A percentile compares a stretch with the other conserved stretches of the same genome.
Evolutionary conservation across 2,329 filamentous ascomycete species (phyloP).

Genomic region (Aspergillus thermomutatus): DNA sequence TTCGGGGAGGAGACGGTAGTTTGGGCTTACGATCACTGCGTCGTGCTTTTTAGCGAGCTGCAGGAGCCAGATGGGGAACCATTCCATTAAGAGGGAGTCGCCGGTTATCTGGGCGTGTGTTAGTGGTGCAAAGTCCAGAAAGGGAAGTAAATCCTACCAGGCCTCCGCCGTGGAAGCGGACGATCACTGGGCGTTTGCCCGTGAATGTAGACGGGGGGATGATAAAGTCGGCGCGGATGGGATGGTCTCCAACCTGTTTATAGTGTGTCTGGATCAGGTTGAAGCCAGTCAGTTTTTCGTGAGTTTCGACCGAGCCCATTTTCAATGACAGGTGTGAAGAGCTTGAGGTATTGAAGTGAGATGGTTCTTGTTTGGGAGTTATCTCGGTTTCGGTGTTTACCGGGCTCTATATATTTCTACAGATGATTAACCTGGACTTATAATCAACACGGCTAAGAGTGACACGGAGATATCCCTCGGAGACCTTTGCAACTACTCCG

Average conservation of each 20-base stretch:
- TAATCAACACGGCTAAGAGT: too few relatives aligned
- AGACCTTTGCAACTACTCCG: too few relatives aligned
- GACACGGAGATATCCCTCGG: too few relatives aligned
- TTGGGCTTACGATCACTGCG: slow-evolving; percentile 47
- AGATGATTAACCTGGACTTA: too few relatives aligned
- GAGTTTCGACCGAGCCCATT: background rate
- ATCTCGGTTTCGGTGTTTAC: too few relatives aligned
- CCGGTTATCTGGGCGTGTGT: slow-evolving; percentile 25
- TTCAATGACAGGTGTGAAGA: background rate
- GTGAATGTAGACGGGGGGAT: slow-evolving; percentile 35
- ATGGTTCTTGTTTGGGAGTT: too few relatives aligned
- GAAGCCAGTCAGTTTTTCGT: slow-evolving; percentile 33
- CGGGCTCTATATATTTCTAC: too few relatives aligned
- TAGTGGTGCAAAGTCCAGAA: slow-evolving; percentile 1
- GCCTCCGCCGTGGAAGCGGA: slow-evolving; percentile 46
- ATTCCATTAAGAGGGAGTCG: slow-evolving; percentile 25
- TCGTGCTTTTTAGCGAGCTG: slow-evolving; percentile 36
- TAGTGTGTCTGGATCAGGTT: slow-evolving; percentile 39
- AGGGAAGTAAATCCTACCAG: slow-evolving; percentile 28
- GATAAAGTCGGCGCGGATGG: slow-evolving; percentile 34
- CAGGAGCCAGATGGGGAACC: slow-evolving; percentile 35
- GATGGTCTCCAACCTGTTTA: slow-evolving; percentile 39
- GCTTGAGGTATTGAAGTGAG: too few relatives aligned
- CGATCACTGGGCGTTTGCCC: slow-evolving; percentile 38
- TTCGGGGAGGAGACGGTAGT: slow-evolving; percentile 54